phyloP scores from a whole-genome alignment of 2,329 filamentous ascomycete genomes.

The Trichoderma endophyticum region DNA sequence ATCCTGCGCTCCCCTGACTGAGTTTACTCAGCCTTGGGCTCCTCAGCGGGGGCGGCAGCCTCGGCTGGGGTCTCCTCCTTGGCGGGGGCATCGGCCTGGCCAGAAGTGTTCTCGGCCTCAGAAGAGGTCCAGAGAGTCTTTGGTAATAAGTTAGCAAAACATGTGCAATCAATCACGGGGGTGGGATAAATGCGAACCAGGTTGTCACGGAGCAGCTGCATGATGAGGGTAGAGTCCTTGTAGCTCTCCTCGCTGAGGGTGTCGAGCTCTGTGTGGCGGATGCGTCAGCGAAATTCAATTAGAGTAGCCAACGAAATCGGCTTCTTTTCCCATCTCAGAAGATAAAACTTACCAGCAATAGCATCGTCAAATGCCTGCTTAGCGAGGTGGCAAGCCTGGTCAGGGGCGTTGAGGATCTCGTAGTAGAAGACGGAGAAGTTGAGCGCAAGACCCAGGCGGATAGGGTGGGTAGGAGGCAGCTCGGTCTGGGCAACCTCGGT shows the following conservation, averaged over 20 bases:
- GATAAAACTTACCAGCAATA: conserved; percentile 63
- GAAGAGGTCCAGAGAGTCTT: conserved; percentile 99
- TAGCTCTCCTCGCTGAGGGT: conserved; percentile 98
- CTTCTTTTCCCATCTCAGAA: background rate
- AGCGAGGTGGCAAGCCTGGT: conserved; percentile 96
- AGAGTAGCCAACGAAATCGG: background rate
- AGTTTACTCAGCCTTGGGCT: conserved; percentile 67
- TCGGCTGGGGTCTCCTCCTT: conserved; percentile 51
- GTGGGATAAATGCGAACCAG: conserved; percentile 56
- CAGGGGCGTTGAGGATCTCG: conserved; percentile 97
- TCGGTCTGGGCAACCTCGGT: conserved; percentile 98
- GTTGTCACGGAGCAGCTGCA: conserved; percentile 98
- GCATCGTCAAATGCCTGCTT: conserved; percentile 99
- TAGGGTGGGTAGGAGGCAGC: conserved; percentile 94
- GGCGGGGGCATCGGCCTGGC: conserved; percentile 46
- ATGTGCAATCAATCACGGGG: background rate
- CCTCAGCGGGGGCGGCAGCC: conserved; percentile 56
- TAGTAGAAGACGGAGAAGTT: conserved; percentile 99
- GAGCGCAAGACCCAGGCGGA: conserved; percentile 92
- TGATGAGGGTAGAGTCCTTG: conserved; percentile 98
- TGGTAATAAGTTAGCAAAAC: conserved; percentile 28
- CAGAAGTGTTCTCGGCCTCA: conserved; percentile 75
- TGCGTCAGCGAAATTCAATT: background rate
- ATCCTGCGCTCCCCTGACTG: conserved; percentile 23
- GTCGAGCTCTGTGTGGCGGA: conserved; percentile 68